Percentiles rank a stretch among this genome's conserved stretches.
Conservation (phyloP, 2,329 filamentous ascomycete species). For the Achaetomium macrosporum region DNA sequence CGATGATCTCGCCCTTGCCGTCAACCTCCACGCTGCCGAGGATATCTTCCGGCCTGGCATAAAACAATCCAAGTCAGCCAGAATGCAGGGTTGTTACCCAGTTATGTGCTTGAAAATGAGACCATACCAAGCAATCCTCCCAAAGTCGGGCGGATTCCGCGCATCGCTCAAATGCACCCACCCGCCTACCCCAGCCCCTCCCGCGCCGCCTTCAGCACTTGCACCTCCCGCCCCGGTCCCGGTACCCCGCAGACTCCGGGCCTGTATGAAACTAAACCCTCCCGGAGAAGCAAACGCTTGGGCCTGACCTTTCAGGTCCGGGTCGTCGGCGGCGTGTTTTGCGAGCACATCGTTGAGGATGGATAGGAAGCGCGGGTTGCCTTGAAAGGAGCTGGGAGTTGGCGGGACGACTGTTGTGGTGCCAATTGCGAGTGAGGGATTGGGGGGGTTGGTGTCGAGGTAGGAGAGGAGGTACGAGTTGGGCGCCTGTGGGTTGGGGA, state of each 20-base stretch:
- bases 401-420: conserved; percentile 54
- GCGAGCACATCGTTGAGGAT: conserved; percentile 54
- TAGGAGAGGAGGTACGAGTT: conserved; percentile 52
- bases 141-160: conserved; percentile 60
- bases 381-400: conserved; percentile 52
- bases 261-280: conserved; percentile 45
- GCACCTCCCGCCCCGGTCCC: conserved; percentile 47
- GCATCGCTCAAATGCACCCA: conserved; percentile 60
- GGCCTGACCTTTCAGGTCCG: conserved; percentile 50
- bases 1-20: conserved; percentile 49
- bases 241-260: conserved; percentile 31
- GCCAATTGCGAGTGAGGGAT: conserved; percentile 50
- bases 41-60: conserved; percentile 56
- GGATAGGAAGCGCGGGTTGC: conserved; percentile 54
- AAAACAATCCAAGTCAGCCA: neutral
- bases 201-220: conserved; percentile 54
- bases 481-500: conserved; percentile 42
- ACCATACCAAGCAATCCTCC: conserved; percentile 53
- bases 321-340: conserved; percentile 51
- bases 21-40: conserved; percentile 62
- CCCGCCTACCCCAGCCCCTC: conserved; percentile 54
- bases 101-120: neutral
- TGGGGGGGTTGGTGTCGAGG: conserved; percentile 53
- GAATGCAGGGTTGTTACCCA: neutral
- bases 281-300: conserved; percentile 55